These are phyloP conservation scores for Sugiyamaella castrensis DNA, from an alignment of 1,139 yeast genomes.

Conservation along the genomic window DNA sequence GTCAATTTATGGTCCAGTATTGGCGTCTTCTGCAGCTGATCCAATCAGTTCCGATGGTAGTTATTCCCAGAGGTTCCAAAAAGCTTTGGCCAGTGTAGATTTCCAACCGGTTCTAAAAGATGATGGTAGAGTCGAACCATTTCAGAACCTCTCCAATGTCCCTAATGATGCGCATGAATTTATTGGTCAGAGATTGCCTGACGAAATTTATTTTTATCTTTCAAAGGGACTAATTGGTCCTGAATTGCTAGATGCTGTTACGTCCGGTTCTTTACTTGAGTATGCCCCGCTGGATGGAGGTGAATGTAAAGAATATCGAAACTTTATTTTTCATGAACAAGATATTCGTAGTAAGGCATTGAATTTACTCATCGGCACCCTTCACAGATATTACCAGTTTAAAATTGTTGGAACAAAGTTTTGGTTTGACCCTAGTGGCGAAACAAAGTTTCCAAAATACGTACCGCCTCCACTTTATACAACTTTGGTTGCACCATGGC, in stretches of 20 bases:
- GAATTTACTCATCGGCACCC: conserved; percentile 65
- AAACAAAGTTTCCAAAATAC: conserved; percentile 19
- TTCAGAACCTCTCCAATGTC: conserved; percentile 40
- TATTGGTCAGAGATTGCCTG: conserved; percentile 81
- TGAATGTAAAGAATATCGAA: conserved; percentile 53
- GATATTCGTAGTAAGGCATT: conserved; percentile 58
- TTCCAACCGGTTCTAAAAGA: conserved; percentile 68
- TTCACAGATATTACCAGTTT: conserved; percentile 83
- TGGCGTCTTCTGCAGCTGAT: conserved; percentile 29
- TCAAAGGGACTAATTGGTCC: conserved; percentile 73
- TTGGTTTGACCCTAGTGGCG: conserved; percentile 52
- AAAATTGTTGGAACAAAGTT: conserved; percentile 47
- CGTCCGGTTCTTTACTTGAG: conserved; percentile 62
- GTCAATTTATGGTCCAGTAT: conserved; percentile 42
- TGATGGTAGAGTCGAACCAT: conserved; percentile 67
- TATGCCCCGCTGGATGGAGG: conserved; percentile 73
- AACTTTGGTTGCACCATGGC: conserved; percentile 8
- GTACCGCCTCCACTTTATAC: conserved; percentile 26
- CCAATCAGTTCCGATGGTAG: conserved; percentile 26
- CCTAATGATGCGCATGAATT: conserved; percentile 84
- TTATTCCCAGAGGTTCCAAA: conserved; percentile 45
- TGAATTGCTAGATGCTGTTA: conserved; percentile 62
- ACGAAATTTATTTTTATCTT: conserved; percentile 78
- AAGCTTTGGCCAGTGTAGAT: conserved; percentile 51
- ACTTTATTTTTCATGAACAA: conserved; percentile 47